These are phyloP conservation scores for Nicotiana obtusifolia DNA, from an alignment of 257 asterid species.

Conservation along the genomic window DNA sequence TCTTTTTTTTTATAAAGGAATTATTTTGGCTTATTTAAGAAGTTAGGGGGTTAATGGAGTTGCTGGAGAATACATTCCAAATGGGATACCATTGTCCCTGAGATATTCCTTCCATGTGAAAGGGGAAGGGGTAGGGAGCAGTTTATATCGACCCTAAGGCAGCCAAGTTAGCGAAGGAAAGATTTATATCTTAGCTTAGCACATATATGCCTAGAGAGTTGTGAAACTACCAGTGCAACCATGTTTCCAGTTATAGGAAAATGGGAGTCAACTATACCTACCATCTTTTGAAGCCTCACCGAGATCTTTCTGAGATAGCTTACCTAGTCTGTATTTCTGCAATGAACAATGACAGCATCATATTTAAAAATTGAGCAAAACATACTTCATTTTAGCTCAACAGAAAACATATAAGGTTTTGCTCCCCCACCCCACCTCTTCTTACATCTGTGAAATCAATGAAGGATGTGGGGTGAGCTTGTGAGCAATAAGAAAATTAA, in stretches of 20 bases:
- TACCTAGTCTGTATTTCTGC: constrained; percentile 84
- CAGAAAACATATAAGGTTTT: background rate
- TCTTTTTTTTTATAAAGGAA: too few species aligned
- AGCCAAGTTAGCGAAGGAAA: background rate
- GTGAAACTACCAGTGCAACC: constrained; percentile 1
- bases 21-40: background rate
- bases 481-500: background rate
- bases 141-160: background rate
- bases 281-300: constrained; percentile 72
- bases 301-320: constrained; percentile 78
- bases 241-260: constrained; percentile 13
- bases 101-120: background rate
- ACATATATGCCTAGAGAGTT: background rate
- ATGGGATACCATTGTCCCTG: background rate
- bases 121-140: background rate
- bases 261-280: constrained; percentile 28
- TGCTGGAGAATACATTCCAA: background rate
- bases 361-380: constrained; percentile 13
- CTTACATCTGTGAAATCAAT: background rate
- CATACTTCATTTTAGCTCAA: constrained; percentile 2
- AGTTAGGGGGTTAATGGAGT: background rate
- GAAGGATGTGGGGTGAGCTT: background rate
- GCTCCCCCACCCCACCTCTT: constrained; percentile 1
- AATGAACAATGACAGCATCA: constrained; percentile 17
- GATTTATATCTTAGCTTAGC: background rate